Evolutionary conservation across 768 basidiomycete species (phyloP), one percentile per base, ranked within the genome.

Genomic region (Tylopilus sp.): DNA sequence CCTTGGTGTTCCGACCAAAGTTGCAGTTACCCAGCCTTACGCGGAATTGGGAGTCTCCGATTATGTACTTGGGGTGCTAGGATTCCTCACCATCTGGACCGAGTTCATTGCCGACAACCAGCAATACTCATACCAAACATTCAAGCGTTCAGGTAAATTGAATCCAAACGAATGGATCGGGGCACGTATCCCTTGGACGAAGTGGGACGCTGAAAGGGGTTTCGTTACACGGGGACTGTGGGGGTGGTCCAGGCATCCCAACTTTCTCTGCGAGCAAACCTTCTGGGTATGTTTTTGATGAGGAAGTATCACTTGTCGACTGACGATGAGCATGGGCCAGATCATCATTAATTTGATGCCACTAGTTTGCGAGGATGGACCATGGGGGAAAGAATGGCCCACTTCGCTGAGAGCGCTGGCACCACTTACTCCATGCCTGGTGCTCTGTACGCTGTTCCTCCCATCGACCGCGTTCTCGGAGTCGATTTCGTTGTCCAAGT

Each of bases 81-180:
- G 86, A 3, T 70, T 96, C 10, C 50, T 78, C 16, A 71, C 82
- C 16, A 68, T 96, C 41, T 76, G 72, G 2, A 57, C 84, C 31
- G 95, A 98, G 65, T 92, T 90, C 72, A 83, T 80, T 1, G 81
- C 95, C 5, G 96, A 98, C 69, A 93, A 95, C 60, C 91, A 94
- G 66, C 96, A 98, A 62, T 94, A 82, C 69, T 82, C 87, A 4
- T 96, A 78, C 70, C 89, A 92, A 57, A 80, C 80, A 0, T 88
- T 84, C 71, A 98, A 98, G 68, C 82, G 67, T 67, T 17, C 72
- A 55, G 64, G 57, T 56, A 74, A 57, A 61, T 61, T 58, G 63
- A 65, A 44, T 53, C 67, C 29, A 63, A 72, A 48, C 30, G 82
- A 89, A 11, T 87, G 89, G 86, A 71, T 74, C 22, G 82, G 83